A percentile compares a stretch with the other conserved stretches of the same genome.
phyloP scores from a whole-genome alignment of 345 rosid genomes.

The Clarkia xantiana region DNA sequence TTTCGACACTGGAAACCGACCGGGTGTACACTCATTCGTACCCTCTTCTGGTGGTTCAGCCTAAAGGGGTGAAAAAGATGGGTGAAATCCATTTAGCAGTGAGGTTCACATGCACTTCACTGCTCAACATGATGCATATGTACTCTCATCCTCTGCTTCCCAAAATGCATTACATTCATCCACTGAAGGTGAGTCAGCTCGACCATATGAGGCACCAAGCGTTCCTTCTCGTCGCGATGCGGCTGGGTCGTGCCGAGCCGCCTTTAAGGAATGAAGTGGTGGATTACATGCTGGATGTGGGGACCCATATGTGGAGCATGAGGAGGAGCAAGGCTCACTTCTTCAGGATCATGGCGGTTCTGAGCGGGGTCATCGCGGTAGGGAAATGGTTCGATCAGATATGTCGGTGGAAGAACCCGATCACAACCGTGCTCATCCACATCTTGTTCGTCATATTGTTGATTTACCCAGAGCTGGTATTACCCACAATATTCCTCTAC shows the following conservation, averaged over 20 bases:
- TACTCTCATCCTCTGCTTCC: slow-evolving; percentile 36
- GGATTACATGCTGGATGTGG: slow-evolving; percentile 33
- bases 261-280: slow-evolving; percentile 41
- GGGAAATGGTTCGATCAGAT: slow-evolving; percentile 27
- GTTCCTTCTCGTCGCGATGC: slow-evolving; percentile 9
- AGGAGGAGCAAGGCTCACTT: slow-evolving; percentile 30
- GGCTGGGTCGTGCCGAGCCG: slow-evolving; percentile 30
- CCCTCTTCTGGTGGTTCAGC: slow-evolving; percentile 28
- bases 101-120: slow-evolving; percentile 25
- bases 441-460: slow-evolving; percentile 21
- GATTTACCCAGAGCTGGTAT: slow-evolving; percentile 14
- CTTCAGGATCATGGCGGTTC: slow-evolving; percentile 21
- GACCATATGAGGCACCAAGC: slow-evolving; percentile 37
- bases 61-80: slow-evolving; percentile 35
- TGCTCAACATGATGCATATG: slow-evolving; percentile 17
- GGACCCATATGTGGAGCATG: slow-evolving; percentile 29
- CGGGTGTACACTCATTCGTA: slow-evolving; percentile 30
- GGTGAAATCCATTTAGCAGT: slow-evolving; percentile 41
- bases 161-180: slow-evolving; percentile 22
- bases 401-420: slow-evolving; percentile 27
- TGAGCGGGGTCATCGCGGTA: slow-evolving; percentile 10
- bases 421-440: slow-evolving; percentile 21
- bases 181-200: slow-evolving; percentile 28
- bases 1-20: slow-evolving; percentile 29
- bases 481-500: slow-evolving; percentile 25